A percentile compares a stretch with the other conserved stretches of the same genome.
Evolutionary conservation across 306 rosid species (phyloP).

Genomic region (Rosa lucieae): DNA sequence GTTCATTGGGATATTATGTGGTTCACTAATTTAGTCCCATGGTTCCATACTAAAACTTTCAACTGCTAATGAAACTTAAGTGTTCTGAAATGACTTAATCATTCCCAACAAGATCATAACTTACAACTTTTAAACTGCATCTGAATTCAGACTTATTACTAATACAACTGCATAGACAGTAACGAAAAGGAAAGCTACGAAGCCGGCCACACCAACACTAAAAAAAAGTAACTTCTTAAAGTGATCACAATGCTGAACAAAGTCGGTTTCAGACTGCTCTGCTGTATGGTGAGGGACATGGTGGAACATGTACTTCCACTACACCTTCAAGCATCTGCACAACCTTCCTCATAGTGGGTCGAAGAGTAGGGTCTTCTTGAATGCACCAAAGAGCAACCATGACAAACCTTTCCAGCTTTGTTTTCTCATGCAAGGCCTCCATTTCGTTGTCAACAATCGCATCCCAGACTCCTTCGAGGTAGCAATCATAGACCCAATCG

Average conservation of each 20-base stretch:
- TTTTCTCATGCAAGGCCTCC: slow-evolving; percentile 12
- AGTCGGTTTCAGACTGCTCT: neutral
- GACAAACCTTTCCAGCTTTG: slow-evolving; percentile 10
- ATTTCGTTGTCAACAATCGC: slow-evolving; percentile 8
- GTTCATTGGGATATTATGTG: too few relatives aligned
- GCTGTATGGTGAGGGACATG: slow-evolving; percentile 6
- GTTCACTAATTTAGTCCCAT: too few relatives aligned
- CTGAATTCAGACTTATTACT: too few relatives aligned
- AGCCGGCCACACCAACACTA: too few relatives aligned
- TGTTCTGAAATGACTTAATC: too few relatives aligned
- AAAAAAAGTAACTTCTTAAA: neutral
- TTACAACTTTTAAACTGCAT: too few relatives aligned
- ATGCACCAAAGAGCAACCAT: slow-evolving; percentile 37
- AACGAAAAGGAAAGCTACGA: too few relatives aligned
- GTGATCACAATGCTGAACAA: neutral
- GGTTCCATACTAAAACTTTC: too few relatives aligned
- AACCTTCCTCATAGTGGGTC: slow-evolving; percentile 37
- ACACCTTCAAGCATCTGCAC: slow-evolving; percentile 44
- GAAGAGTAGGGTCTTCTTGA: slow-evolving; percentile 29
- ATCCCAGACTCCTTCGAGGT: neutral
- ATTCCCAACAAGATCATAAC: too few relatives aligned
- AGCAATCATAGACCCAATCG: slow-evolving; percentile 32
- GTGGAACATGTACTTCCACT: slow-evolving; percentile 32
- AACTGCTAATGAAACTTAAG: too few relatives aligned
- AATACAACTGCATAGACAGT: too few relatives aligned